Conservation (phyloP, 208 protist genomes). For the Crithidia bombi region DNA sequence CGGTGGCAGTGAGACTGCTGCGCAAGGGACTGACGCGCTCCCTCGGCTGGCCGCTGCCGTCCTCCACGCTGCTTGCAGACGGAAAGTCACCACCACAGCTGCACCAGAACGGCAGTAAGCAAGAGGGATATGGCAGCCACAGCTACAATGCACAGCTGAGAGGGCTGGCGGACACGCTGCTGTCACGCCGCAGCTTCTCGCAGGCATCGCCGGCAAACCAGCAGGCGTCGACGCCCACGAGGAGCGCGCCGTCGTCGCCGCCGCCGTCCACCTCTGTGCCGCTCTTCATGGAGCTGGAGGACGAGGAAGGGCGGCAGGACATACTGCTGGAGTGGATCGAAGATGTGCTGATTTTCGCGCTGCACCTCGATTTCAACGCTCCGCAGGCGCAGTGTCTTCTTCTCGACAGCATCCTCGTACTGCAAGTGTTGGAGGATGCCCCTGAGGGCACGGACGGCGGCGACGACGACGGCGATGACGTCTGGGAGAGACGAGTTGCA, state of each 20-base stretch:
- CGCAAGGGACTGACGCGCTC: conserved; percentile 36
- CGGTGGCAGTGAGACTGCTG: conserved; percentile 22
- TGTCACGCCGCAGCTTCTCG: conserved; percentile 22
- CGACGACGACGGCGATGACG: background rate
- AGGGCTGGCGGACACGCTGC: conserved; percentile 24
- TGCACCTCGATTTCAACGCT: conserved; percentile 44
- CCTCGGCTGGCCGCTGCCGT: conserved; percentile 36
- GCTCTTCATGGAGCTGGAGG: conserved; percentile 41
- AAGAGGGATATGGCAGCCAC: background rate
- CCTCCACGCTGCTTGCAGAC: conserved; percentile 11
- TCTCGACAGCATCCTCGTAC: conserved; percentile 54
- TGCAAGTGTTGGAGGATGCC: conserved; percentile 41
- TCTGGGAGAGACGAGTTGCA: conserved; percentile 34
- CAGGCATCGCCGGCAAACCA: background rate
- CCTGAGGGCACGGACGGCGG: conserved; percentile 17
- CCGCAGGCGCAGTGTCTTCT: conserved; percentile 73
- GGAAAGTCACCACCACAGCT: background rate
- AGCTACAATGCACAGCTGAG: background rate
- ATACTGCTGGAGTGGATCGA: conserved; percentile 80
- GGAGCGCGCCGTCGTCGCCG: background rate
- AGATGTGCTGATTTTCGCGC: conserved; percentile 58
- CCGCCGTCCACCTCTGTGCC: background rate
- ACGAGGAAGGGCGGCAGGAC: conserved; percentile 48
- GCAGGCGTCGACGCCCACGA: background rate
- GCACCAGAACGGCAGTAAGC: background rate